Evolutionary conservation across 129 eudicot species (phyloP).

Genomic region (Chrysanthemum lavandulifolium): DNA sequence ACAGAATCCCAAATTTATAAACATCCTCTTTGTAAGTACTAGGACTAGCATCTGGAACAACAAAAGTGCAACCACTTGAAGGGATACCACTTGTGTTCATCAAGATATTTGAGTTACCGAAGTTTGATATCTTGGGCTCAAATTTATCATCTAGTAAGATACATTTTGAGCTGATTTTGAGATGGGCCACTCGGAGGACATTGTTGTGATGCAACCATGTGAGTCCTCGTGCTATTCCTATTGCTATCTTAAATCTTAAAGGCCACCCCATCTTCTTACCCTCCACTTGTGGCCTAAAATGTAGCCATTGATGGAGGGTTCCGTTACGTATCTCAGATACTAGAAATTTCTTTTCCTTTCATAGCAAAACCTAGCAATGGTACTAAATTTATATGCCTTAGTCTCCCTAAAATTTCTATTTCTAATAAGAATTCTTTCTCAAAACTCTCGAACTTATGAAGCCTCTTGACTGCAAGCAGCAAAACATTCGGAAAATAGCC

Average conservation of each 20-base stretch:
- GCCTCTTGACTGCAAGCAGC: too few species aligned
- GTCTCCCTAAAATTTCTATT: too few species aligned
- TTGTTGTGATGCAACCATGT: conserved; percentile 45
- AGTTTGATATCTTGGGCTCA: conserved; percentile 51
- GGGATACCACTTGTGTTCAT: conserved; percentile 29
- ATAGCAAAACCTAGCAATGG: conserved; percentile 18
- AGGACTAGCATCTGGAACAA: conserved; percentile 46
- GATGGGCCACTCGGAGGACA: conserved; percentile 38
- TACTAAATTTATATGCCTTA: too few species aligned
- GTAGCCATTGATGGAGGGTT: conserved; percentile 44
- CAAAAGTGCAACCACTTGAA: conserved; percentile 11
- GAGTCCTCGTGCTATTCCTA: conserved; percentile 49
- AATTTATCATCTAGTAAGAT: conserved; percentile 43
- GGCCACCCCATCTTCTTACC: conserved; percentile 12
- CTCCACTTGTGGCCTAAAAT: conserved; percentile 28
- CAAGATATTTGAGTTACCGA: conserved; percentile 39
- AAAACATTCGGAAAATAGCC: too few species aligned
- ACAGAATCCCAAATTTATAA: conserved; percentile 71
- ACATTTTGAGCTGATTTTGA: conserved; percentile 39
- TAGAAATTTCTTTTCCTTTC: conserved; percentile 41
- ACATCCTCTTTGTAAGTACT: conserved; percentile 74
- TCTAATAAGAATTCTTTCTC: too few species aligned
- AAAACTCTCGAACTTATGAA: too few species aligned
- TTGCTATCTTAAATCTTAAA: conserved; percentile 20
- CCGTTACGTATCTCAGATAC: conserved; percentile 49